Evolutionary conservation across 2,329 filamentous ascomycete genomes (phyloP), one percentile per base, ranked within the genome.

Genomic region (Colletotrichum karsti): DNA sequence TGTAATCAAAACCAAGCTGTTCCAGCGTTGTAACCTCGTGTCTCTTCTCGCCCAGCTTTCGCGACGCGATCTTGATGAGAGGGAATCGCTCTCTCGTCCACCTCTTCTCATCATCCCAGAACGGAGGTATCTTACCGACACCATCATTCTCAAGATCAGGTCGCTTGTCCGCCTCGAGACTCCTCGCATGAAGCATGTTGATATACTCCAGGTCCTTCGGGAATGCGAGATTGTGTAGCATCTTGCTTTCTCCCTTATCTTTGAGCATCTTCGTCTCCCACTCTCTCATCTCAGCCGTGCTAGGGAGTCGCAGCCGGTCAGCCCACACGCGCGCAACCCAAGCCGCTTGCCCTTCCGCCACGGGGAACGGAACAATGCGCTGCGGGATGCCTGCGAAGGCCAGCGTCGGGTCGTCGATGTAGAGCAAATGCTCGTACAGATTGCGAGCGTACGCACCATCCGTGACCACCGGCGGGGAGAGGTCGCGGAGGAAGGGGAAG

Each of bases 381-480:
- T 92, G 90, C 4, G 88, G 87, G 10, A 94, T 80, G 1, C 85
- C 87, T 3, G 91, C 83, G 74, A 94, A 91, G 0, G 86, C 87
- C 0, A 95, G 81, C 0, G 90, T 92, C 0, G 91, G 91, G 26
- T 90, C 84, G 0, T 86, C 81, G 0, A 86, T 85, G 75, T 90
- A 91, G 75, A 94, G 90, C 3, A 94, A 74, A 70, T 95, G 92
- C 71, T 92, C 83, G 74, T 91, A 94, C 1, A 91, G 81, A 60
- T 88, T 84, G 42, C 86, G 78, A 0, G 90, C 88, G 54, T 88
- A 83, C 50, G 82, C 83, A 2, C 92, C 92, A 48, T 88, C 85
- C 0, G 84, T 86, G 28, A 91, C 83, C 5, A 91, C 74, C 0
- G 84, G 78, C 0, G 89, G 75, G 1, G 72, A 48, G 5, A 87